Evolutionary conservation across 495 filamentous ascomycete species (phyloP).

Genomic region (Emericellopsis terricola): DNA sequence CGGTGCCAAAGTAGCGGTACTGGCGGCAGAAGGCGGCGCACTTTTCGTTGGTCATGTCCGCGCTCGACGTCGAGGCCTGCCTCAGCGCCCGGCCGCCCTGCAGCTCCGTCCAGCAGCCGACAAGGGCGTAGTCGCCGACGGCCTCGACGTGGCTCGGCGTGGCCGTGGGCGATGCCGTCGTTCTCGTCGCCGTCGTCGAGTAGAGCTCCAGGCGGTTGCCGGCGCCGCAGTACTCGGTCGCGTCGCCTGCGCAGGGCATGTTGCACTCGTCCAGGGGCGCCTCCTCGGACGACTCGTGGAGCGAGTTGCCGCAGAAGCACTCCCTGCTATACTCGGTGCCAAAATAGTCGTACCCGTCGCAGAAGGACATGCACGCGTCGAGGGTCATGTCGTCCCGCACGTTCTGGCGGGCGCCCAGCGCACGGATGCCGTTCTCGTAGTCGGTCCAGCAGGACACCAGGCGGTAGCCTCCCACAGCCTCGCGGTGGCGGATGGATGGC

Average conservation of each 20-base stretch:
- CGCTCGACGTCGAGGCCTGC: constrained; percentile 5
- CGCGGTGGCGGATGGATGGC: too few relatives aligned
- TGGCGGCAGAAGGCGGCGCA: constrained; percentile 20
- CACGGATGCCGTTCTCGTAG: constrained; percentile 18
- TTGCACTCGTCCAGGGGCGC: constrained; percentile 26
- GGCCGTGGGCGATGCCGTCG: constrained; percentile 12
- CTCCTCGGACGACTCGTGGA: constrained; percentile 18
- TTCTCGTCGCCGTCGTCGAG: constrained; percentile 20
- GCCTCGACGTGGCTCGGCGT: constrained; percentile 16
- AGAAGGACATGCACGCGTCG: constrained; percentile 26
- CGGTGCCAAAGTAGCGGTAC: constrained; percentile 22
- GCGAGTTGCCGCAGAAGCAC: constrained; percentile 33
- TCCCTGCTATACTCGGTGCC: constrained; percentile 31
- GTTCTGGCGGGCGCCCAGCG: constrained; percentile 16
- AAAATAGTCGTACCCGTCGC: constrained; percentile 26
- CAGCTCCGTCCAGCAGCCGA: constrained; percentile 28
- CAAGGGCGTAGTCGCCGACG: constrained; percentile 17
- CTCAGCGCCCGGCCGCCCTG: constrained; percentile 12
- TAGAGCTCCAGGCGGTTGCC: constrained; percentile 27
- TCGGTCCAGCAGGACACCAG: constrained; percentile 30
- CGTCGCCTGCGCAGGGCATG: constrained; percentile 29
- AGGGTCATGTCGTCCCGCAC: constrained; percentile 32
- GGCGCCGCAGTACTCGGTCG: constrained; percentile 24
- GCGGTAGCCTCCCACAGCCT: constrained; percentile 19
- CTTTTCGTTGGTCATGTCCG: constrained; percentile 21